phyloP scores from a whole-genome alignment of 768 basidiomycete species.

The Glaciozyma antarctica region DNA sequence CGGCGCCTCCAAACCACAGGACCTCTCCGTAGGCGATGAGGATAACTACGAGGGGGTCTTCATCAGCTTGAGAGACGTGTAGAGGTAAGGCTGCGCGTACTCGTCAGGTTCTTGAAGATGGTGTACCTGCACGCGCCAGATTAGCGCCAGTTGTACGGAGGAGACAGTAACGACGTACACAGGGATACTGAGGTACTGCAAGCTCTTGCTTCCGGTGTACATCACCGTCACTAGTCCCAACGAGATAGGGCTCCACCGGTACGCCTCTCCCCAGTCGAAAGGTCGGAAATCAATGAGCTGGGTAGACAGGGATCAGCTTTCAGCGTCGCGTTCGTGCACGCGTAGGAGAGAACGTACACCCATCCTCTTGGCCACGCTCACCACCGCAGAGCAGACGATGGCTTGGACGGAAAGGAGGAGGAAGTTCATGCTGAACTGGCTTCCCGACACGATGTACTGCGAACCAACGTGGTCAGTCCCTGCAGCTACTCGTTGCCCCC shows the following conservation, averaged over 20 bases:
- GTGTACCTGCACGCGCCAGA: constrained; percentile 57
- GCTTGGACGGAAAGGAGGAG: constrained; percentile 85
- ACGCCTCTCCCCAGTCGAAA: constrained; percentile 74
- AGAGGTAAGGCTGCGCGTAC: no score
- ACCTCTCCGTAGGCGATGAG: constrained; percentile 97
- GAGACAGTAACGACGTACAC: neutral
- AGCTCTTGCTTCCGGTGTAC: constrained; percentile 93
- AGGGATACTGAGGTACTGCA: constrained; percentile 97
- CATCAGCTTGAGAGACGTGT: no score
- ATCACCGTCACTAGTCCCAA: constrained; percentile 84
- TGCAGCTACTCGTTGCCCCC: constrained; percentile 8
- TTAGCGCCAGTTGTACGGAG: neutral
- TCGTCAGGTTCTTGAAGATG: constrained; percentile 99
- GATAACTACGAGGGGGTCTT: constrained; percentile 47
- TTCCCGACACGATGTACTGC: constrained; percentile 79
- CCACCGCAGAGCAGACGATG: constrained; percentile 71
- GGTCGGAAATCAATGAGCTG: constrained; percentile 69
- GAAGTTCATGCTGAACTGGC: constrained; percentile 92
- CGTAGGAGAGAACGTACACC: constrained; percentile 43
- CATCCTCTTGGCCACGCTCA: constrained; percentile 58
- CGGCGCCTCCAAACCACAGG: constrained; percentile 73
- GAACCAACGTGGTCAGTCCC: neutral
- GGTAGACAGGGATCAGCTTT: neutral
- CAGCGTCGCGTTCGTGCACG: neutral
- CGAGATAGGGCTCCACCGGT: constrained; percentile 89